Evolutionary conservation across 2,329 filamentous ascomycete species (phyloP).

Genomic region (Nakataea oryzae): DNA sequence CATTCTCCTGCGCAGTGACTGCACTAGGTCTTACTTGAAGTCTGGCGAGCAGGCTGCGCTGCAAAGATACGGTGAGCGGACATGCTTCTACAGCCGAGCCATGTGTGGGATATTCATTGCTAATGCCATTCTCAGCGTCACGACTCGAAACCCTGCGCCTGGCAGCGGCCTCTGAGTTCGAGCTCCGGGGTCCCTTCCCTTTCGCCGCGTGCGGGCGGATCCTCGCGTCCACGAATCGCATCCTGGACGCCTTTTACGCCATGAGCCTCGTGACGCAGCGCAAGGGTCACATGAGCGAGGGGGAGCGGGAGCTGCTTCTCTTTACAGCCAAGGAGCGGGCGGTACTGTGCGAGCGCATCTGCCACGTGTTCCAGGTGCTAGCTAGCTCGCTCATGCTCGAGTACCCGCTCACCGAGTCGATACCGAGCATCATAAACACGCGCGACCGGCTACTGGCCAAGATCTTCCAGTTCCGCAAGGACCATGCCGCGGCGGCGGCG

Average conservation of each 20-base stretch:
- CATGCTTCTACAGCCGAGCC: background rate
- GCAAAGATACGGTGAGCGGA: conserved; percentile 54
- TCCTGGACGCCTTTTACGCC: conserved; percentile 89
- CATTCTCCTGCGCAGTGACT: conserved; percentile 52
- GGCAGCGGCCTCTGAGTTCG: conserved; percentile 75
- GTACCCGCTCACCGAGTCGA: conserved; percentile 80
- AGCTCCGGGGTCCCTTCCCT: conserved; percentile 80
- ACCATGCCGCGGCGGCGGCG: conserved; percentile 33
- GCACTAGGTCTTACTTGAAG: conserved; percentile 63
- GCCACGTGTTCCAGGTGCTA: conserved; percentile 77
- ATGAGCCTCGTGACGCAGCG: conserved; percentile 91
- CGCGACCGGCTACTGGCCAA: conserved; percentile 77
- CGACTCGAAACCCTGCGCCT: conserved; percentile 64
- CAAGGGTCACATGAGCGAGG: conserved; percentile 62
- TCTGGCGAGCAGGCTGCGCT: conserved; percentile 81
- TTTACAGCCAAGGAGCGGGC: conserved; percentile 72
- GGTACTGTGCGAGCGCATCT: conserved; percentile 78
- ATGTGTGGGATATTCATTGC: background rate
- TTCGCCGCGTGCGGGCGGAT: conserved; percentile 62
- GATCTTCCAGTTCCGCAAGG: conserved; percentile 77
- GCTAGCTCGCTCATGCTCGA: conserved; percentile 90
- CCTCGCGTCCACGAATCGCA: conserved; percentile 67
- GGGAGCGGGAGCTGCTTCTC: conserved; percentile 69
- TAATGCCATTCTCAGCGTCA: conserved; percentile 22
- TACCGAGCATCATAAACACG: conserved; percentile 72